These are phyloP conservation scores for Coriaria nepalensis DNA, from an alignment of 306 rosid genomes.

Conservation along the genomic window DNA sequence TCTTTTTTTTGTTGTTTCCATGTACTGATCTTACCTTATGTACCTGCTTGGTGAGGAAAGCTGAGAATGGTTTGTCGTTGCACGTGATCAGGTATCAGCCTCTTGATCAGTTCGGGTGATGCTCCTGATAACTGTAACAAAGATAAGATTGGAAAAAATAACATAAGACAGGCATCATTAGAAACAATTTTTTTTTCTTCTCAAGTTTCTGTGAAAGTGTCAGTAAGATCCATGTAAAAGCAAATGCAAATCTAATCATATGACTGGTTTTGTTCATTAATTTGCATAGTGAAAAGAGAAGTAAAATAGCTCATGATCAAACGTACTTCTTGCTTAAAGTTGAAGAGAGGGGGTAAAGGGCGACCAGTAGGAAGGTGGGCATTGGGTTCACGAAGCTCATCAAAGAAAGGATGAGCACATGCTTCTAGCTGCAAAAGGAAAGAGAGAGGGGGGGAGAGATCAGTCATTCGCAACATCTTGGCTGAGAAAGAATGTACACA, in stretches of 20 bases:
- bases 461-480: neutral
- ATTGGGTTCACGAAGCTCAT: conserved; percentile 86
- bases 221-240: neutral
- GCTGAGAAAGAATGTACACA: neutral
- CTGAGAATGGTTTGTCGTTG: conserved; percentile 52
- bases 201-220: neutral
- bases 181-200: neutral
- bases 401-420: conserved; percentile 83
- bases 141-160: neutral
- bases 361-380: conserved; percentile 84
- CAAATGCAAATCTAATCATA: neutral
- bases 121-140: conserved; percentile 57
- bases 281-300: too few relatives aligned
- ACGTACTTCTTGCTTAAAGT: conserved; percentile 92
- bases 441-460: conserved; percentile 8
- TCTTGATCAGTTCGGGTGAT: conserved; percentile 62
- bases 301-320: neutral
- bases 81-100: conserved; percentile 77
- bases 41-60: conserved; percentile 43
- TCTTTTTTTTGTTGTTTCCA: too few relatives aligned
- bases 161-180: too few relatives aligned
- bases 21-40: conserved; percentile 35
- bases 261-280: neutral
- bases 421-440: conserved; percentile 67
- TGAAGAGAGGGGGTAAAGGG: conserved; percentile 73